Percentiles rank a stretch among this genome's conserved stretches.
Evolutionary conservation across 1,139 yeast species (phyloP).

Genomic region (Lodderomyces pseudojiufengensis): DNA sequence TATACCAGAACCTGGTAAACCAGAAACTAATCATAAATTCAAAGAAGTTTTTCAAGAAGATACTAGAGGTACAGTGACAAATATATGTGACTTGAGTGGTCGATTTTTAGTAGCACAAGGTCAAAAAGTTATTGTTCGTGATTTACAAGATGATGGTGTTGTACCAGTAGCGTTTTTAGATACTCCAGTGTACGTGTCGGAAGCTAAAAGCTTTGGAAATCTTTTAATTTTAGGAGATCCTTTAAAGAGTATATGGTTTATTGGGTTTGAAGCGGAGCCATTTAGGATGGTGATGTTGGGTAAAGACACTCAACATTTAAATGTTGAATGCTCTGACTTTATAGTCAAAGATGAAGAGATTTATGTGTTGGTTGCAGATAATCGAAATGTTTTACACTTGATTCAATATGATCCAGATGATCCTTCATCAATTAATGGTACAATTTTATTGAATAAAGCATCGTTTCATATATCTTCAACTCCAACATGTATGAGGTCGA

Average conservation of each 20-base stretch:
- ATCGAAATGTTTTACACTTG: slow-evolving; percentile 64
- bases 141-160: slow-evolving; percentile 76
- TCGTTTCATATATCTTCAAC: slow-evolving; percentile 67
- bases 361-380: slow-evolving; percentile 67
- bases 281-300: slow-evolving; percentile 79
- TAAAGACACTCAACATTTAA: slow-evolving; percentile 63
- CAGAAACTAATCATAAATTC: slow-evolving; percentile 78
- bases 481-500: slow-evolving; percentile 54
- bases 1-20: slow-evolving; percentile 86
- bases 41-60: slow-evolving; percentile 74
- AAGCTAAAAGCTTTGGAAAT: slow-evolving; percentile 80
- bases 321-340: slow-evolving; percentile 68
- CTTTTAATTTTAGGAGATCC: slow-evolving; percentile 77
- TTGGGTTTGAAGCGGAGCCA: slow-evolving; percentile 94
- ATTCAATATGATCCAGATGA: slow-evolving; percentile 92
- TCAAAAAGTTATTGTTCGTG: slow-evolving; percentile 78
- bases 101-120: slow-evolving; percentile 85
- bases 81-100: slow-evolving; percentile 79
- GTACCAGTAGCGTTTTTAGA: slow-evolving; percentile 94
- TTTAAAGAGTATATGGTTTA: slow-evolving; percentile 73
- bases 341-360: slow-evolving; percentile 68
- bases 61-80: slow-evolving; percentile 80
- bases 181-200: slow-evolving; percentile 73
- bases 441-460: slow-evolving; percentile 63
- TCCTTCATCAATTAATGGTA: slow-evolving; percentile 78